phyloP scores from a whole-genome alignment of 2,329 filamentous ascomycete species.

The Ceratocystis papillata region DNA sequence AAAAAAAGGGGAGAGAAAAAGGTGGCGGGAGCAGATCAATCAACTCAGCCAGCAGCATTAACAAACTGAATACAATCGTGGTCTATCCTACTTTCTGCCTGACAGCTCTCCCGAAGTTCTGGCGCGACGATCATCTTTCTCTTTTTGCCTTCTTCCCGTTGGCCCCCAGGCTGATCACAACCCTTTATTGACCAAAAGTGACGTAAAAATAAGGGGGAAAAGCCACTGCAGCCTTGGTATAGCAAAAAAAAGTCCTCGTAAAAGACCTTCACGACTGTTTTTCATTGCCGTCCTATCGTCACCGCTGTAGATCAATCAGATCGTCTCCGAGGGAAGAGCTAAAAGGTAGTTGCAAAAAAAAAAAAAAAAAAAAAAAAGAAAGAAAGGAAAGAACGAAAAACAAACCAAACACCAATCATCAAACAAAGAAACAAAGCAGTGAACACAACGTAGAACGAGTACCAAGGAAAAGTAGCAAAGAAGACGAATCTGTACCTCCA shows the following conservation, averaged over 20 bases:
- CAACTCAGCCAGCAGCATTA: not conserved
- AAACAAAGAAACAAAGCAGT: too few species aligned
- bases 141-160: not conserved
- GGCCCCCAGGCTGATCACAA: not conserved
- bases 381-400: too few species aligned
- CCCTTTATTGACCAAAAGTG: not conserved
- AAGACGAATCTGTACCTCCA: too few species aligned
- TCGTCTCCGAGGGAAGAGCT: not conserved
- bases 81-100: not conserved
- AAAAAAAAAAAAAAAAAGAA: too few species aligned
- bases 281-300: not conserved
- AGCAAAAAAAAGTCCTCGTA: not conserved
- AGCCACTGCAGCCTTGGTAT: too few species aligned
- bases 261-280: not conserved
- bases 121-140: not conserved
- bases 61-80: not conserved
- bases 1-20: not conserved
- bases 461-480: too few species aligned
- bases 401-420: too few species aligned
- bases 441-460: too few species aligned
- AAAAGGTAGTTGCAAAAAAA: not conserved
- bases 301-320: not conserved
- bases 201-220: not conserved
- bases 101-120: constrained; percentile 9
- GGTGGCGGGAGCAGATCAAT: not conserved